Evolutionary conservation across 352 stramenopile species (phyloP).

Genomic region (Phytophthora nicotianae): DNA sequence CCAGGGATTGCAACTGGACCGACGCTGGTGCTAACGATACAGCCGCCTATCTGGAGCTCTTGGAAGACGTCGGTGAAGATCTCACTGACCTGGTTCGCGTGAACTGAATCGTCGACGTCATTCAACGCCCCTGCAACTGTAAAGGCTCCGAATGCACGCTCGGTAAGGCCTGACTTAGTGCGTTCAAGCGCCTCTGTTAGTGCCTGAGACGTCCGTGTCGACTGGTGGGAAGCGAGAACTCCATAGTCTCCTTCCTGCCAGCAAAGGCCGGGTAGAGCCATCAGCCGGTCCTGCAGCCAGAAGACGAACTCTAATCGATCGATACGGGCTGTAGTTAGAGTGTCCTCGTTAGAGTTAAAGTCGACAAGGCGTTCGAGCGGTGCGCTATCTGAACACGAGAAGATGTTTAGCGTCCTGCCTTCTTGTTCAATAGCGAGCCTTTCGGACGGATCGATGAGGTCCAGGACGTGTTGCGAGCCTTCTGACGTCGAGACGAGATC

Average conservation of each 20-base stretch:
- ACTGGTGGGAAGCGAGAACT: constrained; percentile 42
- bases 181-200: constrained; percentile 25
- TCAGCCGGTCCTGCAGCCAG: constrained; percentile 21
- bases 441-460: constrained; percentile 31
- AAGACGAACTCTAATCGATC: constrained; percentile 40
- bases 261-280: constrained; percentile 30
- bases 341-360: not conserved
- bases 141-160: constrained; percentile 40
- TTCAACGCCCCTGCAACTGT: constrained; percentile 37
- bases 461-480: constrained; percentile 14
- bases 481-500: constrained; percentile 26
- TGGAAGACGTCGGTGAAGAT: constrained; percentile 32
- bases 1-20: constrained; percentile 42
- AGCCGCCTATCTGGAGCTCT: constrained; percentile 34
- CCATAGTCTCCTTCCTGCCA: constrained; percentile 46
- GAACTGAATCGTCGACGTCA: constrained; percentile 31
- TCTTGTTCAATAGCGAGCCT: constrained; percentile 32
- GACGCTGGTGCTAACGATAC: constrained; percentile 42
- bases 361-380: constrained; percentile 22
- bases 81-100: constrained; percentile 29
- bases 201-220: constrained; percentile 19
- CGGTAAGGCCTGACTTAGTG: constrained; percentile 8
- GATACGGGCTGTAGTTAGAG: constrained; percentile 17
- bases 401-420: constrained; percentile 36
- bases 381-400: constrained; percentile 31